Conservation (phyloP, 495 filamentous ascomycete genomes). For the Penicillium egyptiacum region DNA sequence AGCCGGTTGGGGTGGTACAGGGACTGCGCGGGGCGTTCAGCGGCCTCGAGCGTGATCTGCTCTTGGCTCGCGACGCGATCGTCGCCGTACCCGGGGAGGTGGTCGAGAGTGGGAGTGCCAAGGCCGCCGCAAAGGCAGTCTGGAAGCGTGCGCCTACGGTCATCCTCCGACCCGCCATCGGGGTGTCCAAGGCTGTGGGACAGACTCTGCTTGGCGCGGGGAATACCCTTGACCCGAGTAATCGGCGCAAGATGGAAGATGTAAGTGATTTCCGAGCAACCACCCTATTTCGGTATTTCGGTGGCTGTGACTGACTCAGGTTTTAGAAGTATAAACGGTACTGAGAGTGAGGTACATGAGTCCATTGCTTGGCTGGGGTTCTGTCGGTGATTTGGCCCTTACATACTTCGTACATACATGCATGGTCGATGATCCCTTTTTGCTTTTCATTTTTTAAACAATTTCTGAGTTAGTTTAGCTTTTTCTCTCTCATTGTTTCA, state of each 20-base stretch:
- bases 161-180: conserved; percentile 85
- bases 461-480: neutral
- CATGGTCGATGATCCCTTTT: conserved; percentile 1
- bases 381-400: neutral
- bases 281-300: neutral
- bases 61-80: conserved; percentile 82
- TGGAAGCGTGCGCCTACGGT: conserved; percentile 82
- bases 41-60: conserved; percentile 81
- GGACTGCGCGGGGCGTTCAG: conserved; percentile 79
- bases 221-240: conserved; percentile 84
- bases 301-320: conserved; percentile 6
- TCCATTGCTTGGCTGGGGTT: neutral
- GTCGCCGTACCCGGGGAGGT: conserved; percentile 93
- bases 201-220: conserved; percentile 91
- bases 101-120: conserved; percentile 79
- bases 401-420: conserved; percentile 2
- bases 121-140: conserved; percentile 78
- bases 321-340: conserved; percentile 48
- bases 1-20: conserved; percentile 82
- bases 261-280: conserved; percentile 53
- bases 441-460: conserved; percentile 4
- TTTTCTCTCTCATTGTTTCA: conserved; percentile 4
- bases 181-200: conserved; percentile 84
- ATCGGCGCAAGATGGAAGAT: conserved; percentile 81
- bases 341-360: conserved; percentile 19